Percentiles rank a stretch among this genome's conserved stretches.
Conservation (phyloP, 139 green algal genomes). For the Chlamydomonas eustigma region DNA sequence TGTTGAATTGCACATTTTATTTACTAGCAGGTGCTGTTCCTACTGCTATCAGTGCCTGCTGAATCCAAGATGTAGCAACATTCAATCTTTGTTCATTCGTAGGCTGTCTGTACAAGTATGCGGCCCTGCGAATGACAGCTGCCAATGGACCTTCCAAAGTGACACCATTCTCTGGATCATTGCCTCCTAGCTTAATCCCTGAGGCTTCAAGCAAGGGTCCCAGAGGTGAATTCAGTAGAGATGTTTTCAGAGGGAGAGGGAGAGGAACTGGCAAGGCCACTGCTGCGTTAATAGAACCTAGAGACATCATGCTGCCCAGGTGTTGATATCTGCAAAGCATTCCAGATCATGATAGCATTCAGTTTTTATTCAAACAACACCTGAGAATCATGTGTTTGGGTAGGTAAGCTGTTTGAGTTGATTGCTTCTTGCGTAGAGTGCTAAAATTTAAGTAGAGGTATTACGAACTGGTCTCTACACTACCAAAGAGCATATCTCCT, state of each 20-base stretch:
- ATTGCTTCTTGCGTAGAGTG: too few species aligned
- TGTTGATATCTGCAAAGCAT: slow-evolving; percentile 82
- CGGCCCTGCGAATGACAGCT: slow-evolving; percentile 63
- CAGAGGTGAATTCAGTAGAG: slow-evolving; percentile 47
- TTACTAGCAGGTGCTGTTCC: too few species aligned
- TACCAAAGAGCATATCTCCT: too few species aligned
- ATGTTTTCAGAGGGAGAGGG: slow-evolving; percentile 41
- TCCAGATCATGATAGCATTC: too few species aligned
- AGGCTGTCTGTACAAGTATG: slow-evolving; percentile 91
- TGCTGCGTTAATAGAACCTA: slow-evolving; percentile 71
- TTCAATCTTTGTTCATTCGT: slow-evolving; percentile 80
- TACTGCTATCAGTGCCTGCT: slow-evolving; percentile 23
- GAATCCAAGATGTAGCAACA: slow-evolving; percentile 62
- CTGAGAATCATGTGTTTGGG: too few species aligned
- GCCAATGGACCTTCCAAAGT: slow-evolving; percentile 82
- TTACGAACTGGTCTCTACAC: too few species aligned
- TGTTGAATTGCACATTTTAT: too few species aligned
- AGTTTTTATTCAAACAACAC: too few species aligned
- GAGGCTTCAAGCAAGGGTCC: slow-evolving; percentile 44
- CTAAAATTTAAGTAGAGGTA: too few species aligned
- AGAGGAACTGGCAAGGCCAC: slow-evolving; percentile 72
- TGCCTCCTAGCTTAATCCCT: slow-evolving; percentile 35
- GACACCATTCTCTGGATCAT: slow-evolving; percentile 34
- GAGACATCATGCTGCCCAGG: slow-evolving; percentile 94
- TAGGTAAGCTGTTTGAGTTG: too few species aligned